Evolutionary conservation across 352 stramenopile species (phyloP), one percentile per base, ranked within the genome.

Genomic region (Saprolegnia parasitica): DNA sequence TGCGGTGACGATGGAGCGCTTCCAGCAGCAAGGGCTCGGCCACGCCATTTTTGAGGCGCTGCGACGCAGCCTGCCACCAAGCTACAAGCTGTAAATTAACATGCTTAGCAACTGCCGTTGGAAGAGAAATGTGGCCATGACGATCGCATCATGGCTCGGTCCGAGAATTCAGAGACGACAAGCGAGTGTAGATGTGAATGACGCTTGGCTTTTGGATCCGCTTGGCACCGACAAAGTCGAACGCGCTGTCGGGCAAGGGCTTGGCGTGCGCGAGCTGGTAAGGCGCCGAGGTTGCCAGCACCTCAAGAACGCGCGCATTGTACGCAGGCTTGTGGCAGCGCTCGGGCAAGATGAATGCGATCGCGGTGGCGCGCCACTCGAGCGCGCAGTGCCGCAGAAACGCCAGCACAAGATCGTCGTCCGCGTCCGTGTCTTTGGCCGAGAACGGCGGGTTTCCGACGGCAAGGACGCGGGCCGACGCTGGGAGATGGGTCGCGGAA

Each of bases 371-470:
- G 20, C 65, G 50, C 85, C 85, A 93, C 56, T 78, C 77, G 24
- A 49, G 52, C 1, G 76, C 81, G 0, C 71, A 26, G 74, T 91
- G 83, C 6, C 65, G 37, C 40, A 89, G 73, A 64, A 93, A 91
- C 47, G 61, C 58, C 32, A 79, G 72, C 35, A 91, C 78, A 20
- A 91, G 77, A 54, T 93, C 85, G 0, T 73, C 56, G 0, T 65
- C 66, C 24, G 72, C 29, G 39, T 66, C 45, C 29, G 54, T 60
- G 8, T 56, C 39, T 62, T 73, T 80, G 21, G 75, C 72, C 2
- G 83, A 83, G 46, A 90, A 93, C 2, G 85, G 85, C 5, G 85
- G 85, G 70, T 93, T 93, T 1, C 83, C 85, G 1, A 93, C 29
- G 4, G 75, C 79, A 11, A 92, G 56, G 0, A 90, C 70, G 8